Conservation (phyloP, 2,329 filamentous ascomycete species). For the Rutstroemia sydowiana region DNA sequence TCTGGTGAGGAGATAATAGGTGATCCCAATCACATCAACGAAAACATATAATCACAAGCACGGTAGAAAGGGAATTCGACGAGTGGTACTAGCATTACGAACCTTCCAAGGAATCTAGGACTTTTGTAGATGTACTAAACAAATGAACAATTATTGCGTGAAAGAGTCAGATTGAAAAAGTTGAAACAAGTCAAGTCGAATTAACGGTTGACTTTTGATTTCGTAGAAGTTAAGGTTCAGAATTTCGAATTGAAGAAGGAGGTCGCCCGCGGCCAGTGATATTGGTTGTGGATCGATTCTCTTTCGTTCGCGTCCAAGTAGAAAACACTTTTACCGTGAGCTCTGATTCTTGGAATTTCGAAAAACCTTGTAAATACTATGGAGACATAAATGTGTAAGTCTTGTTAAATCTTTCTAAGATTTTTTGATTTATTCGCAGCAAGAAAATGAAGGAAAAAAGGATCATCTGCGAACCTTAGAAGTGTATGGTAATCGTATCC, state of each 20-base stretch:
- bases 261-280: constrained; percentile 50
- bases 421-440: not conserved
- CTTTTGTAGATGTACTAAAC: constrained; percentile 11
- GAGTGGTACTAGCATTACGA: constrained; percentile 19
- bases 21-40: not conserved
- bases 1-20: constrained; percentile 8
- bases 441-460: too few species aligned
- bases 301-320: constrained; percentile 15
- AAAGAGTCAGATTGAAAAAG: constrained; percentile 13
- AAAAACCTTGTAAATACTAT: not conserved
- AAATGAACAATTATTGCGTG: constrained; percentile 27
- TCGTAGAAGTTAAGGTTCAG: constrained; percentile 25
- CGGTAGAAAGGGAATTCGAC: constrained; percentile 11
- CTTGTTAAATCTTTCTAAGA: not conserved
- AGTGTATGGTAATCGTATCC: constrained; percentile 1
- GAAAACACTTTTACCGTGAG: constrained; percentile 29
- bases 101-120: constrained; percentile 22
- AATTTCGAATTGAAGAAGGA: constrained; percentile 32
- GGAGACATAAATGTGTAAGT: constrained; percentile 1
- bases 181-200: constrained; percentile 29
- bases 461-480: constrained; percentile 9
- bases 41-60: constrained; percentile 7
- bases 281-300: constrained; percentile 19
- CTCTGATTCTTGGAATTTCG: constrained; percentile 6
- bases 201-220: constrained; percentile 31